phyloP scores from a whole-genome alignment of 2,329 filamentous ascomycete species.

The Hypoxylon sp. region DNA sequence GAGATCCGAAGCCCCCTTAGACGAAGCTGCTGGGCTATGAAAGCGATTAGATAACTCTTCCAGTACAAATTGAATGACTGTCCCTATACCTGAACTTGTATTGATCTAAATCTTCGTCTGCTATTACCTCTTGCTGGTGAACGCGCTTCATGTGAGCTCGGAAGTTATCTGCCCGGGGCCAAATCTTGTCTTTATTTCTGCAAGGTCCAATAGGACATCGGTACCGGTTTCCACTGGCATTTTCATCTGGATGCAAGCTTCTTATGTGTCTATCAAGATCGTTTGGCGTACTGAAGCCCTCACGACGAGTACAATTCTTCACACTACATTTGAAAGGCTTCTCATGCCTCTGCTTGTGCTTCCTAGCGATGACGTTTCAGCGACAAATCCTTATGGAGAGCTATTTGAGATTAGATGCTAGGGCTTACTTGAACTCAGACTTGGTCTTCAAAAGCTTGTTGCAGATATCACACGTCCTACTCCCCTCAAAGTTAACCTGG shows the following conservation, averaged over 20 bases:
- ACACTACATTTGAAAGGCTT: conserved; percentile 76
- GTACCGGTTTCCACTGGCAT: conserved; percentile 67
- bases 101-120: conserved; percentile 58
- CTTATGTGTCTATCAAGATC: conserved; percentile 85
- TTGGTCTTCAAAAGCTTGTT: conserved; percentile 62
- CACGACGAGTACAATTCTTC: conserved; percentile 68
- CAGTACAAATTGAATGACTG: not conserved
- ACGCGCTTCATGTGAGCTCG: conserved; percentile 81
- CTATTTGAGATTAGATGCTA: conserved; percentile 1
- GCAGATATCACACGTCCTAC: conserved; percentile 60
- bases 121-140: conserved; percentile 64
- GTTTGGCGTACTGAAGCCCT: conserved; percentile 84
- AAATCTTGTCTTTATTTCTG: conserved; percentile 75
- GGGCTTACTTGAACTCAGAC: conserved; percentile 69
- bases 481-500: conserved; percentile 38
- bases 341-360: conserved; percentile 79
- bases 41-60: conserved; percentile 38
- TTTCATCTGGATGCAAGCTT: conserved; percentile 73
- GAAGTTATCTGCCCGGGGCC: conserved; percentile 90
- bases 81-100: conserved; percentile 54
- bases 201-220: conserved; percentile 73
- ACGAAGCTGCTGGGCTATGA: conserved; percentile 22
- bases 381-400: conserved; percentile 1
- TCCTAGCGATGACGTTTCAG: conserved; percentile 66
- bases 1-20: conserved; percentile 32